phyloP scores from a whole-genome alignment of 2,329 filamentous ascomycete genomes.

The Cladosporium sp. region DNA sequence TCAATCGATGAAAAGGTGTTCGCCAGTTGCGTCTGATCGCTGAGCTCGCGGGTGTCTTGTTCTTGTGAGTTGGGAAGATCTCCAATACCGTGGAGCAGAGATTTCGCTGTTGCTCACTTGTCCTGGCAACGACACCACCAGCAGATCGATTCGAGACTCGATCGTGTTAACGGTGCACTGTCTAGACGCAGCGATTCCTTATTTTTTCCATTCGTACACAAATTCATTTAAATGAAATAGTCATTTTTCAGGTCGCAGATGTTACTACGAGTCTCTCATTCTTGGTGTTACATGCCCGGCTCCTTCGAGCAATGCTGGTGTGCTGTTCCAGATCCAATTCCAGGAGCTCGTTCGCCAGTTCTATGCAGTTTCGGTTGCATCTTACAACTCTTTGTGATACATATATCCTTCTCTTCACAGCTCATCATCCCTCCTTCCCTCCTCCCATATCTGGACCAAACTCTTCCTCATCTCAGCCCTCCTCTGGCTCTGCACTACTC shows the following conservation, averaged over 20 bases:
- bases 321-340: background rate
- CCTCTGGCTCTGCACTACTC: constrained; percentile 20
- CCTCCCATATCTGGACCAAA: constrained; percentile 30
- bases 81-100: too few relatives aligned
- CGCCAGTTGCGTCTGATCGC: background rate
- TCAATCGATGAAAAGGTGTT: too few relatives aligned
- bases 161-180: too few relatives aligned
- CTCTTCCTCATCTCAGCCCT: constrained; percentile 29
- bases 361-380: background rate
- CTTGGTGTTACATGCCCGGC: background rate
- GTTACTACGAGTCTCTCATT: background rate
- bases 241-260: too few relatives aligned
- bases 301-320: background rate
- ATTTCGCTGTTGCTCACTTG: too few relatives aligned
- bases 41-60: background rate
- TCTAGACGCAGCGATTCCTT: too few relatives aligned
- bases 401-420: background rate
- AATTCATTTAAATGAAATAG: too few relatives aligned
- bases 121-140: too few relatives aligned
- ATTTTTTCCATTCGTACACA: too few relatives aligned
- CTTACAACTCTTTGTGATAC: too few relatives aligned
- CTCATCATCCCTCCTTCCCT: constrained; percentile 10
- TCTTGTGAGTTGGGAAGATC: background rate
- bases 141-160: too few relatives aligned
- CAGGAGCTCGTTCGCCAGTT: background rate